Evolutionary conservation across 257 asterid species (phyloP), one percentile per base, ranked within the genome.

Genomic region (Craterostigma plantagineum): DNA sequence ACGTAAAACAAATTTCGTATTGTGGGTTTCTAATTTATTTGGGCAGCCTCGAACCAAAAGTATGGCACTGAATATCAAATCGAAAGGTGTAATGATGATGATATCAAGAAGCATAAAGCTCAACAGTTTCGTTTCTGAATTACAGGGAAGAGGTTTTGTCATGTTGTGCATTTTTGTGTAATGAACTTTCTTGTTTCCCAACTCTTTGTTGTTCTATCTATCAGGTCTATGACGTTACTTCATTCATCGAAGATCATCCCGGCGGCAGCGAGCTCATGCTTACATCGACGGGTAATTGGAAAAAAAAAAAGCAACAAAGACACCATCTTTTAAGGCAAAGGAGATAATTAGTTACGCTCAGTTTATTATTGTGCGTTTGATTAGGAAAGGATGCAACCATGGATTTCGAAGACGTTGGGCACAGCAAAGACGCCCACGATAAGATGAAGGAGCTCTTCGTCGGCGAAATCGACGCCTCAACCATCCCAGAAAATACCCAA

Each of bases 321-420:
- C 23, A 7, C 9, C 13, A 15, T 5, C 30, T 6, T 33, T 43
- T 12, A 8, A 14, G 5, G 45, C 17, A 8, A 41, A 3, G 15
- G 11, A 9, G 7, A 34, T 6, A 34, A 11, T 11, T 11, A 34
- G 37, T 34, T 34, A 6, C 8, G 11, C 7, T 11, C 7, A 34
- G 11, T 34, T 10, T 36, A 36, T 2, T 9, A 36, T 2, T 36
- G 11, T 36, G 4, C 10, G 7, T 46, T 18, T 46, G 11, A 41
- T 51, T 50, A 74, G 84, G 71, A 18, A 67, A 67, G 50, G 85
- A 70, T 56, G 84, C 84, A 9, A 74, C 84, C 0, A 33, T 12
- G 45, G 84, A 70, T 17, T 74, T 70, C 55, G 79, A 67, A 50
- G 80, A 65, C 10, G 71, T 70, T 0, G 70, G 73, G 10, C 84